A percentile compares a stretch with the other conserved stretches of the same genome.
phyloP scores from a whole-genome alignment of 257 asterid genomes.

The Ajuga chamaepitys region DNA sequence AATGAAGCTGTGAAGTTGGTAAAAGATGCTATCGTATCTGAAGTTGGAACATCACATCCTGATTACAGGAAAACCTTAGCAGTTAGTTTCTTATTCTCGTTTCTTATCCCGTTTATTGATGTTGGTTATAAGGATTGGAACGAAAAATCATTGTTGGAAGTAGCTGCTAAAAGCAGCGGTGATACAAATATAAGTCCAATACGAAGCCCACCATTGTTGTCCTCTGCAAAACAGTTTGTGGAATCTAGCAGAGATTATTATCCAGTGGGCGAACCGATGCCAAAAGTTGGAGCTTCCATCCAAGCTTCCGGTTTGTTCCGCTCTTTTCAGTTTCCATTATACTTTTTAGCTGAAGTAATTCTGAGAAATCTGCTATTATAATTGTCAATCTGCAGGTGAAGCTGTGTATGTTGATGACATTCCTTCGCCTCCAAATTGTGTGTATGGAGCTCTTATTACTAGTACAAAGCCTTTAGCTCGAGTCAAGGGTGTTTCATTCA shows the following conservation, averaged over 20 bases:
- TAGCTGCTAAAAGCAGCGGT: background rate
- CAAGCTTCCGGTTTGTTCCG: conserved; percentile 16
- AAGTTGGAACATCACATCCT: conserved; percentile 11
- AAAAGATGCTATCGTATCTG: conserved; percentile 3
- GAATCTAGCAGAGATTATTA: conserved; percentile 4
- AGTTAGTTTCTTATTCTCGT: conserved; percentile 7
- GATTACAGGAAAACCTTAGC: conserved; percentile 15
- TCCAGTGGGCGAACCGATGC: conserved; percentile 11
- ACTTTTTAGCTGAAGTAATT: background rate
- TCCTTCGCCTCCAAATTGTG: conserved; percentile 15
- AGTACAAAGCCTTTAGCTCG: conserved; percentile 20
- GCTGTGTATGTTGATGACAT: conserved; percentile 14
- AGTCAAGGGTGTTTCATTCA: conserved; percentile 10
- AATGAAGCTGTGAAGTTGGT: conserved; percentile 9
- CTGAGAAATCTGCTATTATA: background rate
- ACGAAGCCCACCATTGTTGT: background rate
- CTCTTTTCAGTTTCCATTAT: background rate
- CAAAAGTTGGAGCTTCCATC: conserved; percentile 8
- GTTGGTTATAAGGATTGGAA: background rate
- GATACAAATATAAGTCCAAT: background rate
- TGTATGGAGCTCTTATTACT: conserved; percentile 11
- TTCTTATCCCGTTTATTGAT: conserved; percentile 5
- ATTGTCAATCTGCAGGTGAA: conserved; percentile 12
- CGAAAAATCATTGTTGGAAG: background rate
- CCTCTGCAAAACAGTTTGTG: conserved; percentile 8